Evolutionary conservation across 2,329 filamentous ascomycete species (phyloP).

Genomic region (Fusarium sp.): DNA sequence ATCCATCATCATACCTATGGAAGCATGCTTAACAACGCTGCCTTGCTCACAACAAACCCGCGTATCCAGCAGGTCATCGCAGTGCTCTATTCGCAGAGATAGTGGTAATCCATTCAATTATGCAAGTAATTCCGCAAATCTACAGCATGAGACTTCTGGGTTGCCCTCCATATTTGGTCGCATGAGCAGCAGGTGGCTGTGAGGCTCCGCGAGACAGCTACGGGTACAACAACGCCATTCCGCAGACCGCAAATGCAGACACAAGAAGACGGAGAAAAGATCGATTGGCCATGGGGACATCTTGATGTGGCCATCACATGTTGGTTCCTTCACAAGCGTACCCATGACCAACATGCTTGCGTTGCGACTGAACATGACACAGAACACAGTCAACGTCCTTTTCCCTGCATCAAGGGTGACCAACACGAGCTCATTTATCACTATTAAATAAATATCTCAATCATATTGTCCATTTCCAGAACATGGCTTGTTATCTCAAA

Average conservation of each 20-base stretch:
- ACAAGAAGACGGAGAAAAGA: background rate
- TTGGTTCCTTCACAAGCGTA: background rate
- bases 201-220: background rate
- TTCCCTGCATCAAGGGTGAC: background rate
- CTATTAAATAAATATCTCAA: background rate
- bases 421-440: background rate
- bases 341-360: background rate
- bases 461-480: background rate
- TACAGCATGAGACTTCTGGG: background rate
- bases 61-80: background rate
- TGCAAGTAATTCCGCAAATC: too few species aligned
- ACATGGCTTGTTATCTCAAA: background rate
- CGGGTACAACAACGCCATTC: background rate
- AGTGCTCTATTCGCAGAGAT: background rate
- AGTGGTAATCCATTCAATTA: background rate
- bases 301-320: background rate
- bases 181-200: background rate
- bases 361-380: background rate
- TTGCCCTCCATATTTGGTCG: background rate
- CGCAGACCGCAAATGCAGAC: background rate
- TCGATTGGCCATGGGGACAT: background rate
- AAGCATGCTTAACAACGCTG: background rate
- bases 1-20: background rate
- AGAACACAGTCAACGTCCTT: background rate
- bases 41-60: background rate